Evolutionary conservation across 345 rosid species (phyloP).

Genomic region (Passiflora organensis): DNA sequence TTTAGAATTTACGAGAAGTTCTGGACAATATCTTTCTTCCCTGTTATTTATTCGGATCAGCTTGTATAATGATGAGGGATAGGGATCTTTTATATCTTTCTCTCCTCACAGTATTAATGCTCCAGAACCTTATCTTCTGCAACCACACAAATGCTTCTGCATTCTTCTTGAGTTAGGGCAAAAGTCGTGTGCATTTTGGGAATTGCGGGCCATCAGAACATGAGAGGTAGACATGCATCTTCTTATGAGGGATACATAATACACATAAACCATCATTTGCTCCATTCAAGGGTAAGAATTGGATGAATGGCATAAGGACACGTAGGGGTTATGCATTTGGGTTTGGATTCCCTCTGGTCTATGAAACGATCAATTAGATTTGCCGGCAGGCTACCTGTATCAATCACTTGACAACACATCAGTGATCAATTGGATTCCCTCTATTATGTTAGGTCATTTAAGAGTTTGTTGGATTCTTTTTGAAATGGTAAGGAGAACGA

Average conservation of each 20-base stretch:
- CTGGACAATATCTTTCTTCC: no score
- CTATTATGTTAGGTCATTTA: background rate
- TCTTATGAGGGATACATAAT: no score
- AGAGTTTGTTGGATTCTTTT: background rate
- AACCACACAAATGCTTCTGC: conserved; percentile 18
- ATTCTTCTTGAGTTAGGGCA: conserved; percentile 15
- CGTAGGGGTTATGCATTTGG: background rate
- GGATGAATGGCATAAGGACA: conserved; percentile 4
- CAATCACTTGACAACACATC: conserved; percentile 16
- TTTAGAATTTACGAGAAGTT: background rate
- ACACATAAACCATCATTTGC: conserved; percentile 1
- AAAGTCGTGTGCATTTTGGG: background rate
- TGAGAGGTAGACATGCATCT: conserved; percentile 8
- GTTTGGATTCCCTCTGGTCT: conserved; percentile 6
- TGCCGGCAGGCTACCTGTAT: conserved; percentile 15
- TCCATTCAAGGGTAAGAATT: background rate
- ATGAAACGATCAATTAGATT: conserved; percentile 16
- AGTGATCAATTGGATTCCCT: no score
- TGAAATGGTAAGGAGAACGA: background rate
- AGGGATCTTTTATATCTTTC: background rate
- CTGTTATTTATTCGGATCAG: no score
- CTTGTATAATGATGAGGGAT: conserved; percentile 13
- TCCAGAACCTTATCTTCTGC: conserved; percentile 23
- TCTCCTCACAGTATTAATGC: background rate
- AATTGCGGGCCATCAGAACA: background rate